Percentiles rank a stretch among this genome's conserved stretches.
Evolutionary conservation across 495 filamentous ascomycete genomes (phyloP).

Genomic region (Bacidia gigantensis): DNA sequence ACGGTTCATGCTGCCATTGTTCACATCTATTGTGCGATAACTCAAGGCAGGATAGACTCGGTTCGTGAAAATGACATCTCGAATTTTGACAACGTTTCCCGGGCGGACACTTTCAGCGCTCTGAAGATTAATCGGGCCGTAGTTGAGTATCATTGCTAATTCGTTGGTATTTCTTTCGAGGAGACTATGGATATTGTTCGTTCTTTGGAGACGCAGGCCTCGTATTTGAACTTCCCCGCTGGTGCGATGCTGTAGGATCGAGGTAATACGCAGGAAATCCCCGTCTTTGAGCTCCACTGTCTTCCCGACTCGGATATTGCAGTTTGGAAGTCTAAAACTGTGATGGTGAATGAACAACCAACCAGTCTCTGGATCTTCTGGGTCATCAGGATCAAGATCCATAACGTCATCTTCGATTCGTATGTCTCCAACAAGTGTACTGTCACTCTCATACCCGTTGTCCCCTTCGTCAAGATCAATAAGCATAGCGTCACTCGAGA

Average conservation of each 20-base stretch:
- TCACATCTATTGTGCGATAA: constrained; percentile 1
- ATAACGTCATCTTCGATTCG: background rate
- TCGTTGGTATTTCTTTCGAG: constrained; percentile 10
- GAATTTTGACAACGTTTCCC: constrained; percentile 3
- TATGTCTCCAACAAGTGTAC: background rate
- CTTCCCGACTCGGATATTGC: constrained; percentile 5
- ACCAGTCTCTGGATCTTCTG: background rate
- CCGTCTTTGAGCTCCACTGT: constrained; percentile 9
- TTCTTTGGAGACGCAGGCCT: constrained; percentile 5
- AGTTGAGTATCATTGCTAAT: constrained; percentile 1
- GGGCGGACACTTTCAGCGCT: constrained; percentile 2
- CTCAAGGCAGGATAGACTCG: background rate
- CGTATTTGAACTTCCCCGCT: constrained; percentile 1
- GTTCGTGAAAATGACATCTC: constrained; percentile 9
- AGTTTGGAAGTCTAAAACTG: background rate
- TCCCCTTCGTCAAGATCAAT: background rate
- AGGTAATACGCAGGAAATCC: constrained; percentile 9
- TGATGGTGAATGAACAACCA: background rate
- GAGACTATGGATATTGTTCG: background rate
- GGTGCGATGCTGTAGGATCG: background rate
- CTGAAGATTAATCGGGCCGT: background rate
- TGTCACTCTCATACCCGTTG: background rate
- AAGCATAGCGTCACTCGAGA: too few relatives aligned
- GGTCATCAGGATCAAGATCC: background rate
- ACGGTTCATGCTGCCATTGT: background rate